Conservation (phyloP, 2,329 filamentous ascomycete species). For the Byssothecium circinans region DNA sequence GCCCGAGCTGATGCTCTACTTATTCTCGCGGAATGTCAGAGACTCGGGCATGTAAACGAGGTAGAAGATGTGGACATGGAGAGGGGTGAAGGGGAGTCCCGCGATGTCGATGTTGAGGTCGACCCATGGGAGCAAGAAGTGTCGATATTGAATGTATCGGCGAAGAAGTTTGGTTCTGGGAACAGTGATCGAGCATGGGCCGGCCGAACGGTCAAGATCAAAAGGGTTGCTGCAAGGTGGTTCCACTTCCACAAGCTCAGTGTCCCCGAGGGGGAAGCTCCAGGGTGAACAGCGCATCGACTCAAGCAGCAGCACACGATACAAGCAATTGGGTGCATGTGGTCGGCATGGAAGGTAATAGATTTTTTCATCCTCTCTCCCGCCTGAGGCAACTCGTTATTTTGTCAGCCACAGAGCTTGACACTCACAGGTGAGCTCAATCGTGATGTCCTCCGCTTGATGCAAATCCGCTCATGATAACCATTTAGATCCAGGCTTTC, state of each 20-base stretch:
- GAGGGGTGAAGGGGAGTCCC: too few relatives aligned
- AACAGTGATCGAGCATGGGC: conserved; percentile 47
- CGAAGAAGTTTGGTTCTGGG: conserved; percentile 41
- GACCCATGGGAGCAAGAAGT: conserved; percentile 51
- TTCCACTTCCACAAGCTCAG: conserved; percentile 35
- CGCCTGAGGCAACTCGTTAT: background rate
- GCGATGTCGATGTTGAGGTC: background rate
- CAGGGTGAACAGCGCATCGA: too few relatives aligned
- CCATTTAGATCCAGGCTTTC: conserved; percentile 1
- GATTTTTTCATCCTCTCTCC: background rate
- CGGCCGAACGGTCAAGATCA: conserved; percentile 51
- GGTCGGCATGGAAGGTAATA: background rate
- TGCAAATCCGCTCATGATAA: conserved; percentile 8
- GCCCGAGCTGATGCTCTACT: conserved; percentile 38
- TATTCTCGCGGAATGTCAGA: conserved; percentile 46
- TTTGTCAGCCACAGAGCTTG: conserved; percentile 30
- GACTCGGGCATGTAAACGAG: background rate
- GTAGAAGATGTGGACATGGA: background rate
- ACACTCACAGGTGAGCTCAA: conserved; percentile 13
- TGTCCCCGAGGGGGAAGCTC: too few relatives aligned
- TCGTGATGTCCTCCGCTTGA: background rate
- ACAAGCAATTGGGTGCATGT: too few relatives aligned
- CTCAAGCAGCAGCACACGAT: too few relatives aligned
- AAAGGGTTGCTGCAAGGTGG: conserved; percentile 50
- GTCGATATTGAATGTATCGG: conserved; percentile 52